A percentile compares a stretch with the other conserved stretches of the same genome.
Conservation (phyloP, 257 asterid species). For the Solanum ossicruentum region DNA sequence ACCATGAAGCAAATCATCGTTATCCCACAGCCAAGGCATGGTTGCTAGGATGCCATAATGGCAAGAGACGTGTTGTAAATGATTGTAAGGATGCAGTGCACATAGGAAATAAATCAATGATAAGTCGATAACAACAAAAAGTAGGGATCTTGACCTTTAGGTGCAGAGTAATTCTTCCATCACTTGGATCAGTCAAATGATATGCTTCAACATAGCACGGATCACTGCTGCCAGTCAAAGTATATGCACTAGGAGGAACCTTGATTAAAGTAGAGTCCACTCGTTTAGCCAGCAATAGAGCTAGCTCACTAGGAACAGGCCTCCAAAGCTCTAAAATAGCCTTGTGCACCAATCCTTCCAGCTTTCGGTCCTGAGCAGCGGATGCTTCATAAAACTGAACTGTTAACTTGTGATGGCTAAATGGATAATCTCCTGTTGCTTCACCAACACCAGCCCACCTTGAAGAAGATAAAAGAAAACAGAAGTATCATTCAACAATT, state of each 20-base stretch:
- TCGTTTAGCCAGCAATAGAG: constrained; percentile 62
- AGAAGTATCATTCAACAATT: not conserved
- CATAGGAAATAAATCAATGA: not conserved
- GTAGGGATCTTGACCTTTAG: constrained; percentile 42
- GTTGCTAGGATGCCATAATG: not conserved
- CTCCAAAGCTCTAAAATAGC: constrained; percentile 89
- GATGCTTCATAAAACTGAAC: constrained; percentile 83
- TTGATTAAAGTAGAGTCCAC: constrained; percentile 49
- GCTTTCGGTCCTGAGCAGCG: constrained; percentile 86
- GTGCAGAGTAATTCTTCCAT: constrained; percentile 80
- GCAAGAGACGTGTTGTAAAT: not conserved
- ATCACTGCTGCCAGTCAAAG: constrained; percentile 87
- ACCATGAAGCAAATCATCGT: not conserved
- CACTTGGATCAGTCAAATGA: constrained; percentile 83
- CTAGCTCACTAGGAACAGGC: constrained; percentile 77
- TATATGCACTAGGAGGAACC: constrained; percentile 65
- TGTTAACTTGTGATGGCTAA: constrained; percentile 86
- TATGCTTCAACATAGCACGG: constrained; percentile 92
- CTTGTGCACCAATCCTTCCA: constrained; percentile 83
- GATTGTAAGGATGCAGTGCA: not conserved
- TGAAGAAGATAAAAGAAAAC: constrained; percentile 7
- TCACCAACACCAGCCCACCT: constrained; percentile 86
- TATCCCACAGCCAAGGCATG: not conserved
- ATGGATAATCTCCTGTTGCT: constrained; percentile 85
- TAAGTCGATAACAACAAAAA: not conserved